These are phyloP conservation scores for Cynara cardunculus DNA, from an alignment of 129 eudicot species.

Conservation along the genomic window DNA sequence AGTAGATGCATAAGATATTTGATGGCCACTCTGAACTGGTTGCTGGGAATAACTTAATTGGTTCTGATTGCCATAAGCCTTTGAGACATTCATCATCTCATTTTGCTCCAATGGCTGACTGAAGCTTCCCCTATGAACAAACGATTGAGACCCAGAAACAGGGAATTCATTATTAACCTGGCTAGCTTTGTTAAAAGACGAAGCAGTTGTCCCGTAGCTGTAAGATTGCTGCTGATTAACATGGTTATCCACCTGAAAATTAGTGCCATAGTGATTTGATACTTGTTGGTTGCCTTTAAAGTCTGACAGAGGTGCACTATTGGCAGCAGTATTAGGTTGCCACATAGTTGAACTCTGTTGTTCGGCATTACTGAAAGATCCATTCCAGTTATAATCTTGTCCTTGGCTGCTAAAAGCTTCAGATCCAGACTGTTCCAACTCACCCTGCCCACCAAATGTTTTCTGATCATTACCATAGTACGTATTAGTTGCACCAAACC, in stretches of 20 bases:
- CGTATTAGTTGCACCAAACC: slow-evolving; percentile 32
- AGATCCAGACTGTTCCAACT: slow-evolving; percentile 19
- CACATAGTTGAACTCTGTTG: slow-evolving; percentile 41
- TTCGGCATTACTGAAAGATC: slow-evolving; percentile 21
- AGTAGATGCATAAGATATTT: slow-evolving; percentile 37
- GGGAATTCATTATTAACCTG: slow-evolving; percentile 41
- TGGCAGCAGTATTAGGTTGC: slow-evolving; percentile 38
- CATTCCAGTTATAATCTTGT: slow-evolving; percentile 40
- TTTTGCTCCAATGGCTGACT: slow-evolving; percentile 41
- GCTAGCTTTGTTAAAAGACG: slow-evolving; percentile 34
- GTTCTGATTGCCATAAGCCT: slow-evolving; percentile 32
- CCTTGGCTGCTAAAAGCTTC: slow-evolving; percentile 35
- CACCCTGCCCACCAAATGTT: slow-evolving; percentile 21
- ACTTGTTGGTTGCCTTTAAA: slow-evolving; percentile 29
- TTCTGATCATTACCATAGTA: slow-evolving; percentile 37
- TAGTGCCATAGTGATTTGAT: slow-evolving; percentile 28
- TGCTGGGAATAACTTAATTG: slow-evolving; percentile 21
- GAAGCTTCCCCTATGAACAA: slow-evolving; percentile 40
- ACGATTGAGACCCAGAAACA: slow-evolving; percentile 36
- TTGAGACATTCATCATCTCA: slow-evolving; percentile 42
- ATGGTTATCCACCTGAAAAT: slow-evolving; percentile 35
- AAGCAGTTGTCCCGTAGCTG: slow-evolving; percentile 23
- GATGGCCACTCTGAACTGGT: slow-evolving; percentile 44
- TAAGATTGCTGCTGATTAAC: slow-evolving; percentile 43
- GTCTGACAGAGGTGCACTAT: slow-evolving; percentile 16